Base-by-base conservation (phyloP, 176 grass and related monocot genomes). In the Cocos nucifera region DNA sequence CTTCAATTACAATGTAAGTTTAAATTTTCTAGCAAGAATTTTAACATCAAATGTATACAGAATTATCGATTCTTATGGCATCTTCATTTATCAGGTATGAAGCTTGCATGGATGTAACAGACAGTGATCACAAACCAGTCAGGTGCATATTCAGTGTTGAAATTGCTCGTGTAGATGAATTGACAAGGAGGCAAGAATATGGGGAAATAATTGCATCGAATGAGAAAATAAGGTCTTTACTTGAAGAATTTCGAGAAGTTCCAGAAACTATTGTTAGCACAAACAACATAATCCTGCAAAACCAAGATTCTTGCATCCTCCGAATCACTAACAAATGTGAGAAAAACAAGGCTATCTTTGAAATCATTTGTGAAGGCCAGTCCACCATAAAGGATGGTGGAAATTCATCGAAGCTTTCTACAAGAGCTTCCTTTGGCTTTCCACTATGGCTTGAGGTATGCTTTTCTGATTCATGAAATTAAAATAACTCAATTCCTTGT, bases 61-160 rank as follows among this genome's bases (percentile, higher is more conserved):
- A 39, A 39, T 44, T 17, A 50, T 17, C 63, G 24, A 49, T 78
- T n/a, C 1, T 63, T 28, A 22, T 59, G n/a, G 49, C 19, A 19
- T 67, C n/a, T 66, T 72, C 22, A 62, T 66, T 55, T 59, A 75
- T 29, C 76, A 96, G 91, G 83, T 96, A 96, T 44, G 86, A 87
- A 70, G 91, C 91, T 62, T 82, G 78, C 78, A 90, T 96, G 91
- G 91, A 90, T 49, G 87, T 85, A 59, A 90, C 58, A 54, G 86
- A 96, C 32, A 96, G 91, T 72, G 91, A 90, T 61, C 91, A 96
- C 82, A 96, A 96, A 84, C 91, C 91, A 69, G 83, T 96, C 32
- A 89, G 86, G 58, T 96, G 91, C 73, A 90, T 80, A 69, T 90
- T 96, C 67, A 90, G 67, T 32, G 73, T 96, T 69, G 91, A 90